phyloP scores from a whole-genome alignment of 164 flowering plant genomes.

The Brasenia schreberi region DNA sequence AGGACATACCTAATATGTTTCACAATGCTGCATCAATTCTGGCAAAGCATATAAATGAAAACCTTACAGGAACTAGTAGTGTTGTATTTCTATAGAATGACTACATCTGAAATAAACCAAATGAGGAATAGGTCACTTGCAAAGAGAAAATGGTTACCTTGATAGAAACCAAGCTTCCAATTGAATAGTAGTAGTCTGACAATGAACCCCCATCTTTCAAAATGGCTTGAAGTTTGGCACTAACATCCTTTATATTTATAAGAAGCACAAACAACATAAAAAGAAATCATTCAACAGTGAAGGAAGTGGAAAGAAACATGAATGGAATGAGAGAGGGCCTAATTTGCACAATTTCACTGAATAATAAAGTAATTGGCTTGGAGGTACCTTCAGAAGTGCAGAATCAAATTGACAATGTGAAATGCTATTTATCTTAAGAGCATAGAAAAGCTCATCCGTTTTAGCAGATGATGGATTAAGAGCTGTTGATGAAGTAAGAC shows the following conservation, averaged over 20 bases:
- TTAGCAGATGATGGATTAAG: conserved; percentile 45
- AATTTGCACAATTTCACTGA: neutral
- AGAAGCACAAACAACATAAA: conserved; percentile 1
- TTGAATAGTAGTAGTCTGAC: conserved; percentile 56
- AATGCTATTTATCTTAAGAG: conserved; percentile 45
- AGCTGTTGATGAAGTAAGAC: conserved; percentile 28
- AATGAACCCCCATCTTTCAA: conserved; percentile 54
- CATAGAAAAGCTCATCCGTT: conserved; percentile 47
- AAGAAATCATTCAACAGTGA: neutral
- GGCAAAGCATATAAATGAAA: too few relatives aligned
- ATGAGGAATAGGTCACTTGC: neutral
- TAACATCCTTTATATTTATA: conserved; percentile 28
- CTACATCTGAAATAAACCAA: neutral
- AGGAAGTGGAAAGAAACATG: neutral
- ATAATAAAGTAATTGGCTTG: neutral
- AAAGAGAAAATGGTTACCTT: conserved; percentile 35
- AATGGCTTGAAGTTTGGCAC: conserved; percentile 41
- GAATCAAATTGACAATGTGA: conserved; percentile 44
- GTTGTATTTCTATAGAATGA: neutral
- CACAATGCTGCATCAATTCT: too few relatives aligned
- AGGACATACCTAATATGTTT: too few relatives aligned
- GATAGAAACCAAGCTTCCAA: conserved; percentile 60
- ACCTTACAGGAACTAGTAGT: too few relatives aligned
- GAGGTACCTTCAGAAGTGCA: conserved; percentile 45
- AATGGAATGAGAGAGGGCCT: neutral